Evolutionary conservation across 1,284 basidiomycete genomes (phyloP).

Genomic region (Paramarasmius palmivorus): DNA sequence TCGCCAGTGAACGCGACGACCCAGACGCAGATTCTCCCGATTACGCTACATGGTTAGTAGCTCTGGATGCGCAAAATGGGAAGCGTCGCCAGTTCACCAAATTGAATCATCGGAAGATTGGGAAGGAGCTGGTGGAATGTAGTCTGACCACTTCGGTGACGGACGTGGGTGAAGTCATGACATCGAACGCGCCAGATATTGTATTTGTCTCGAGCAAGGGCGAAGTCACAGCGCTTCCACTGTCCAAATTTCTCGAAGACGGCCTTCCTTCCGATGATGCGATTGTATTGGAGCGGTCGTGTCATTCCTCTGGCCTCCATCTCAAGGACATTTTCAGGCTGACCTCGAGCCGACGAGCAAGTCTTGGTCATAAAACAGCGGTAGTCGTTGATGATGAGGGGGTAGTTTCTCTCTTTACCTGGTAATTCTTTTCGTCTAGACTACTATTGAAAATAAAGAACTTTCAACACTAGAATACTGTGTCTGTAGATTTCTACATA

Average conservation of each 20-base stretch:
- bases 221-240: not conserved
- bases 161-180: not conserved
- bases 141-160: not conserved
- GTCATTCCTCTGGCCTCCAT: not conserved
- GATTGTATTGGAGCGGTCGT: not conserved
- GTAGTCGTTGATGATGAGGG: not conserved
- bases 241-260: not conserved
- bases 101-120: constrained; percentile 2
- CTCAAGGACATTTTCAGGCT: not conserved
- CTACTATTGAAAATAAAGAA: too few relatives aligned
- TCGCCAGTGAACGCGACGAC: not conserved
- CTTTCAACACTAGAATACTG: too few relatives aligned
- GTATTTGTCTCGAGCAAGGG: not conserved
- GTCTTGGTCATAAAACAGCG: not conserved
- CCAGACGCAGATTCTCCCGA: not conserved
- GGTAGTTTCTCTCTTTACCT: constrained; percentile 1
- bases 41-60: not conserved
- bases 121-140: not conserved
- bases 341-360: not conserved
- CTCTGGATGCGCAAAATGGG: not conserved
- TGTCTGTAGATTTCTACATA: too few relatives aligned
- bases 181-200: not conserved
- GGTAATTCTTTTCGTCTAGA: too few relatives aligned
- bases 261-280: not conserved
- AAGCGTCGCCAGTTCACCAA: not conserved